Evolutionary conservation across 2,329 filamentous ascomycete genomes (phyloP), one percentile per base, ranked within the genome.

Genomic region (Claviceps sp.): DNA sequence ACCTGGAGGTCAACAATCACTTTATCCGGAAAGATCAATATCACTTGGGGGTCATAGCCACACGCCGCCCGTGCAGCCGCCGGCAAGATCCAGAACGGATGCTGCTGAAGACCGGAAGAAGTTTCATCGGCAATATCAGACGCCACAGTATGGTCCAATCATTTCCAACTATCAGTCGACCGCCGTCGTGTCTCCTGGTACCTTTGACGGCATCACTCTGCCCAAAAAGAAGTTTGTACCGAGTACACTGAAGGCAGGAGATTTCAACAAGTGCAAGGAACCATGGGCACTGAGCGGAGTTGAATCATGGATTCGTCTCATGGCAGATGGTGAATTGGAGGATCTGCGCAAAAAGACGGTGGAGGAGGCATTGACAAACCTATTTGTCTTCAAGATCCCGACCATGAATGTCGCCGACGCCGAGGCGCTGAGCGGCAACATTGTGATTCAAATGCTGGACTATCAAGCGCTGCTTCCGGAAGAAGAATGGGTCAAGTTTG

Each of bases 401-500:
- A 98, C 89, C 0, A 96, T 98, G 89, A 97, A 98, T 60, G 91
- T 93, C 43, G 90, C 91, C 5, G 94, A 98, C 72, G 93, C 93
- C 0, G 93, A 98, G 65, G 85, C 84, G 1, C 74, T 98, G 49
- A 88, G 87, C 55, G 78, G 80, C 54, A 81, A 81, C 42, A 87
- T 95, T 0, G 82, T 95, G 2, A 74, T 81, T 51, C 79, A 84
- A 47, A 93, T 98, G 87, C 79, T 91, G 57, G 76, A 79, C 24
- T 81, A 84, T 8, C 84, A 83, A 41, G 87, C 89, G 11, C 71
- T 98, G 36, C 73, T 94, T 5, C 83, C 84, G 14, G 91, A 96
- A 37, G 93, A 98, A 66, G 94, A 98, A 70, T 98, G 94, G 93
- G 85, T 98, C 58, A 96, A 94, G 63, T 90, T 97, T 63, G 86